These are phyloP conservation scores for Tulasnella sp. DNA, from an alignment of 768 basidiomycete genomes.

Conservation along the genomic window DNA sequence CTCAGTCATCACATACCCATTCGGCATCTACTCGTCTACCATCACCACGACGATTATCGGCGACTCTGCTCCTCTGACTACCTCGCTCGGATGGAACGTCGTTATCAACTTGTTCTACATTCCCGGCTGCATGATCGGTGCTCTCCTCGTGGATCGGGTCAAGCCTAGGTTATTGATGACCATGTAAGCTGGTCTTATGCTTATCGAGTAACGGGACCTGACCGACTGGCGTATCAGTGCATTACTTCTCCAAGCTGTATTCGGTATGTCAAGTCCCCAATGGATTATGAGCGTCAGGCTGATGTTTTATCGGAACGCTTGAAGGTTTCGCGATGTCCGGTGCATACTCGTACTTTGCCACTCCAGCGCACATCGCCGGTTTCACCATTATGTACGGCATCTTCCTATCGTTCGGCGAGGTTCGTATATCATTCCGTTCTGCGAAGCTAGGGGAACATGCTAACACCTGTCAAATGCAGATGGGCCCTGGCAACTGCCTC, in stretches of 20 bases:
- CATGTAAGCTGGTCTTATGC: neutral
- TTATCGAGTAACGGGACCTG: neutral
- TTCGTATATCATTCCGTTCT: neutral
- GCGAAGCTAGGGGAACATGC: neutral
- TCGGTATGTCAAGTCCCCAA: neutral
- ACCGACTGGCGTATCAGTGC: neutral
- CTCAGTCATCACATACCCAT: conserved; percentile 52
- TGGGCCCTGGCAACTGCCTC: conserved; percentile 71
- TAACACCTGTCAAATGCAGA: conserved; percentile 16
- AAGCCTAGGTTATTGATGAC: conserved; percentile 73
- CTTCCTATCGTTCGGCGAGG: conserved; percentile 79
- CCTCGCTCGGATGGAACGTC: conserved; percentile 74
- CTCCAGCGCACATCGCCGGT: conserved; percentile 19
- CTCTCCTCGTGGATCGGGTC: conserved; percentile 62
- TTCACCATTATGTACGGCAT: conserved; percentile 70
- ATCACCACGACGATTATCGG: conserved; percentile 59
- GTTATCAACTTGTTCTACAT: conserved; percentile 74
- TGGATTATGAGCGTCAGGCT: neutral
- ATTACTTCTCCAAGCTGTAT: conserved; percentile 21
- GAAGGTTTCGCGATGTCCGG: conserved; percentile 84
- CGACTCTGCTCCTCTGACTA: conserved; percentile 35
- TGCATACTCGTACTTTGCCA: conserved; percentile 37
- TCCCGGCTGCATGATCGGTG: conserved; percentile 47
- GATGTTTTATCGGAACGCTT: neutral
- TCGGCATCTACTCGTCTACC: conserved; percentile 71